These are phyloP conservation scores for Hypocrella siamensis DNA, from an alignment of 2,329 filamentous ascomycete species.

Conservation along the genomic window DNA sequence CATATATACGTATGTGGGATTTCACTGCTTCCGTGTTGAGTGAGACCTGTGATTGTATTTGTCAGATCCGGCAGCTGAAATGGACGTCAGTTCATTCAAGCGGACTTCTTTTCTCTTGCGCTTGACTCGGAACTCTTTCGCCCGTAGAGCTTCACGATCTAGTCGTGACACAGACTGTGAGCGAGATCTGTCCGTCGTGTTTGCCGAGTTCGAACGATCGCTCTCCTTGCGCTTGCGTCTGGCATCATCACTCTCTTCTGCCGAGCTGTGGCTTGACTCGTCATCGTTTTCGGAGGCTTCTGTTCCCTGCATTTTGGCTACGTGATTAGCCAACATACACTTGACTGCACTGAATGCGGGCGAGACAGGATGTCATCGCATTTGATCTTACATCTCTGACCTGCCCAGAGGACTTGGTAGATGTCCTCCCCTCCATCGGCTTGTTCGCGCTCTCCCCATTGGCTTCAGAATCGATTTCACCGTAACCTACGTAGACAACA, in stretches of 20 bases:
- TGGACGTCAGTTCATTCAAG: slow-evolving; percentile 44
- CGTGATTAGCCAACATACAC: too few relatives aligned
- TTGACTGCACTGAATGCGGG: neutral
- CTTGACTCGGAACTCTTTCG: slow-evolving; percentile 38
- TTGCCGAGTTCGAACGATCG: slow-evolving; percentile 9
- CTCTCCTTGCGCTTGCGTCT: slow-evolving; percentile 12
- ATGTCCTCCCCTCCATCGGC: slow-evolving; percentile 18
- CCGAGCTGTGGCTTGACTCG: slow-evolving; percentile 8
- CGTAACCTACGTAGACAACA: slow-evolving; percentile 44
- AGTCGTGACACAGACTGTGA: slow-evolving; percentile 16
- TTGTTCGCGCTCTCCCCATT: slow-evolving; percentile 21
- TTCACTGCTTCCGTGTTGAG: slow-evolving; percentile 14
- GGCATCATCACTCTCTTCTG: slow-evolving; percentile 8
- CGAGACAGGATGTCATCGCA: neutral
- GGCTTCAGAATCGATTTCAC: slow-evolving; percentile 28
- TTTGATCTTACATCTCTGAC: slow-evolving; percentile 10
- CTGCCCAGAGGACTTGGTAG: slow-evolving; percentile 15
- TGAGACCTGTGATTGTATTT: slow-evolving; percentile 5
- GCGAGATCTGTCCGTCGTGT: slow-evolving; percentile 13
- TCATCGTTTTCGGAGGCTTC: slow-evolving; percentile 10
- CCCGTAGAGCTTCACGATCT: slow-evolving; percentile 12
- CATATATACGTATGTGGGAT: slow-evolving; percentile 46
- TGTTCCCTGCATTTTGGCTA: slow-evolving; percentile 3
- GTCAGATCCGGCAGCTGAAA: slow-evolving; percentile 29
- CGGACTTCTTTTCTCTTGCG: slow-evolving; percentile 52